Conservation (phyloP, 441 rosid genomes). For the Adansonia rubrostipa region DNA sequence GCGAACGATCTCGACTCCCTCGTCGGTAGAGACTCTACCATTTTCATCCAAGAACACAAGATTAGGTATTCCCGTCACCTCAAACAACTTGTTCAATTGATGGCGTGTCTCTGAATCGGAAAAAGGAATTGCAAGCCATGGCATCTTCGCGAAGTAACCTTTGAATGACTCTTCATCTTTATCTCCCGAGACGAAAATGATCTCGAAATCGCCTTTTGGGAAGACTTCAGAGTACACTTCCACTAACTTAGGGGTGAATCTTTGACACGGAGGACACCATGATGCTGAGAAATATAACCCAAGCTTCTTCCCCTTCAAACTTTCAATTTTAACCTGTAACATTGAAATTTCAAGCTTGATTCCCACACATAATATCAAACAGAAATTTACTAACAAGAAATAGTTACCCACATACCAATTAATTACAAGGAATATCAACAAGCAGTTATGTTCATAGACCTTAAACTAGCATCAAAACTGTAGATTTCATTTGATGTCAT, state of each 20-base stretch:
- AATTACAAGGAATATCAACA: not conserved
- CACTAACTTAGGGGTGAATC: conserved; percentile 59
- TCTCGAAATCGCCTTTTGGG: conserved; percentile 55
- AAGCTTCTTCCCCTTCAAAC: conserved; percentile 67
- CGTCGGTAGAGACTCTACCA: conserved; percentile 46
- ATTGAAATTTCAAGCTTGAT: not conserved
- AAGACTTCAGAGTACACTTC: conserved; percentile 59
- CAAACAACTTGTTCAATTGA: conserved; percentile 46
- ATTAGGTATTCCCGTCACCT: conserved; percentile 68
- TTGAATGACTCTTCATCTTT: conserved; percentile 55
- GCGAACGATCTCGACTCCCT: conserved; percentile 52
- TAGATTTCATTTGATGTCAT: not conserved
- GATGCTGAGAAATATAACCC: conserved; percentile 77
- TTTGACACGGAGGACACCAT: conserved; percentile 74
- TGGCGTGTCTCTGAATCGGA: conserved; percentile 58
- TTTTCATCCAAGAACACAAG: conserved; percentile 62
- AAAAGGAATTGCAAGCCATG: conserved; percentile 81
- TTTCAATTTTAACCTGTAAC: conserved; percentile 59
- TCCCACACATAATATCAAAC: not conserved
- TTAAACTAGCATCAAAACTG: not conserved
- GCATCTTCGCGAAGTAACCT: conserved; percentile 68
- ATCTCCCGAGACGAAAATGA: conserved; percentile 64
- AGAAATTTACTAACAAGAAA: not conserved
- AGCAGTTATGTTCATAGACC: not conserved
- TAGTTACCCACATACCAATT: not conserved